Evolutionary conservation across 352 stramenopile genomes (phyloP), one percentile per base, ranked within the genome.

Genomic region (Pelagophyceae sp.): DNA sequence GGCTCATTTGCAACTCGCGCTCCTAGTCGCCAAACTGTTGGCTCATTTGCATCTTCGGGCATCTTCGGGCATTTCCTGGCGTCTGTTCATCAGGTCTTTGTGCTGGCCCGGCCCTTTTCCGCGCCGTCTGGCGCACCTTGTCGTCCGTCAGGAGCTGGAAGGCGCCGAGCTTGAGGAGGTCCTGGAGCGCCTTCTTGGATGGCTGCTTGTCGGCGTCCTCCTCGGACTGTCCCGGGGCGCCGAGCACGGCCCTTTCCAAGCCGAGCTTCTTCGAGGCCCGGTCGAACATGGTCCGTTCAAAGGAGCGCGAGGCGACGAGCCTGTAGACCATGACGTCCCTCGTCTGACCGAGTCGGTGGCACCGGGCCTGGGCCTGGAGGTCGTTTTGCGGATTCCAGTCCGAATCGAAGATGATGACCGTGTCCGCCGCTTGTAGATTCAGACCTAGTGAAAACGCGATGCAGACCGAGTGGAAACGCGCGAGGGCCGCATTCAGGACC

Each of bases 201-300:
- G 79, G 97, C 93, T 0, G 83, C 90, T 72, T 83, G 92, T 77
- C 94, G 91, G 64, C 95, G 91, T 80, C 98, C 58, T 88, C 88
- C 29, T 87, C 98, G 35, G 93, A 98, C 75, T 97, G 88, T 32
- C 85, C 91, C 69, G 92, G 87, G 25, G 92, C 82, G 33, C 90
- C 96, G 37, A 99, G 94, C n/a, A 99, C 93, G 38, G 96, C 96
- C 78, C 98, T 94, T 82, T 99, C 95, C 80, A 99, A 93, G 15
- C 96, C 96, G 3, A 99, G 87, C 83, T 99, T 99, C 83, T 96
- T 98, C 33, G 89, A 97, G 25, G 96, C 96, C 77, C 98, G 95
- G 75, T 98, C 94, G 87, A 99, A 99, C 94, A 99, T 99, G 80
- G 99, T 94, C 64, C 95, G 92, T 85, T 99, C 96, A 80, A 99